A percentile compares a stretch with the other conserved stretches of the same genome.
phyloP scores from a whole-genome alignment of 2,329 filamentous ascomycete genomes.

The Colletotrichum tropicale region DNA sequence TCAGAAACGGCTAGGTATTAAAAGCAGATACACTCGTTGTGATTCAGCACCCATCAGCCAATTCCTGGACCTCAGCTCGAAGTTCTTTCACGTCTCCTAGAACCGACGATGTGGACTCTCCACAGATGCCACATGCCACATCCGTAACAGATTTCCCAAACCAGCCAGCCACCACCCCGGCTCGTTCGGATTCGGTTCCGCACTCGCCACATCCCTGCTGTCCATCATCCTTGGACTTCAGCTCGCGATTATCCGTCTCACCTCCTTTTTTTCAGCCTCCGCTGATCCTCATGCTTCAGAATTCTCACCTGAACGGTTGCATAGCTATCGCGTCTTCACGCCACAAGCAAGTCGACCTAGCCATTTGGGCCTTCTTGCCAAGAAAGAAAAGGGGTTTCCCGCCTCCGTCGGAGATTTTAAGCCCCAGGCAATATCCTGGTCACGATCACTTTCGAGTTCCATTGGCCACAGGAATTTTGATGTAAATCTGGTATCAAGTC shows the following conservation, averaged over 20 bases:
- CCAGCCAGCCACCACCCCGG: not conserved
- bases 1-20: too few species aligned
- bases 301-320: not conserved
- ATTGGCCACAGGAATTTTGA: not conserved
- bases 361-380: not conserved
- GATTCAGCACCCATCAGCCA: too few species aligned
- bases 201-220: not conserved
- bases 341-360: too few species aligned
- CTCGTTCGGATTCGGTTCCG: not conserved
- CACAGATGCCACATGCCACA: not conserved
- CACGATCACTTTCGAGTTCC: not conserved
- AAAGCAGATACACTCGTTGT: too few species aligned
- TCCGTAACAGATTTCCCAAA: not conserved
- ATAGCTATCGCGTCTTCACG: too few species aligned
- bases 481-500: not conserved
- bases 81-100: too few species aligned
- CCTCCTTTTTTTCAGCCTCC: not conserved
- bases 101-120: too few species aligned
- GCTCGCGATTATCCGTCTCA: not conserved
- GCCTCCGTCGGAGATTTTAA: not conserved
- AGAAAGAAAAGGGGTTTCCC: not conserved
- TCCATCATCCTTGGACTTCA: not conserved
- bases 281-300: not conserved
- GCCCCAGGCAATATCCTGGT: accelerated
- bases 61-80: too few species aligned